These are phyloP conservation scores for Ceratocystis eucalypticola DNA, from an alignment of 2,329 filamentous ascomycete species.

Conservation along the genomic window DNA sequence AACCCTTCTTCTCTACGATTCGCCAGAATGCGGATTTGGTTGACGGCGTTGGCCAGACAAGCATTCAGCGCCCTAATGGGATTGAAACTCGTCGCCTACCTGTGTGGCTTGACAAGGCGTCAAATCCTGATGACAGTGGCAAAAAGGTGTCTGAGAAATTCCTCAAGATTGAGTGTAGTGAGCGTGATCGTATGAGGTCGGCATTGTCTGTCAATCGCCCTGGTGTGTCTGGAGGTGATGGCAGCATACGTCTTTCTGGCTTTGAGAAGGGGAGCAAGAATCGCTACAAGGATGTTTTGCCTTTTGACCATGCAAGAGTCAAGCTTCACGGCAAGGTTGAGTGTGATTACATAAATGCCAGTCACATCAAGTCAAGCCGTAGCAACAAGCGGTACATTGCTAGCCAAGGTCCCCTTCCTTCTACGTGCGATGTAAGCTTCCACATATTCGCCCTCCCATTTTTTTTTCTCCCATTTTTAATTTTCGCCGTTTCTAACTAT, in stretches of 20 bases:
- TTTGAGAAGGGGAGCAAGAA: slow-evolving; percentile 94
- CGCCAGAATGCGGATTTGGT: slow-evolving; percentile 92
- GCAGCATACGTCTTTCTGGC: slow-evolving; percentile 61
- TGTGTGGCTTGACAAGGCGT: slow-evolving; percentile 60
- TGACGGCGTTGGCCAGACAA: slow-evolving; percentile 76
- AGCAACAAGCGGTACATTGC: slow-evolving; percentile 93
- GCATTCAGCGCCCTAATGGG: slow-evolving; percentile 36
- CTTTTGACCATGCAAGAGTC: slow-evolving; percentile 86
- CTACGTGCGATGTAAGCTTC: slow-evolving; percentile 66
- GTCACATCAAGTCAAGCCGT: slow-evolving; percentile 62
- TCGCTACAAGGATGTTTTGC: slow-evolving; percentile 93
- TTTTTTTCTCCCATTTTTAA: not conserved
- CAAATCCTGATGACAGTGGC: slow-evolving; percentile 55
- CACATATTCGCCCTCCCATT: not conserved
- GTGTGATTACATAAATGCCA: slow-evolving; percentile 95
- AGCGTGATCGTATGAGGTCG: slow-evolving; percentile 85
- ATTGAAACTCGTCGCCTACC: slow-evolving; percentile 47
- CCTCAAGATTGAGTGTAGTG: slow-evolving; percentile 65
- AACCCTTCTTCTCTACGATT: slow-evolving; percentile 93
- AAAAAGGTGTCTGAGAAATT: slow-evolving; percentile 74
- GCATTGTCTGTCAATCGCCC: slow-evolving; percentile 43
- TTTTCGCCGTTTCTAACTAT: not conserved
- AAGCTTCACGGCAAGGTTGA: slow-evolving; percentile 54
- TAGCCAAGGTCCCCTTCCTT: slow-evolving; percentile 81
- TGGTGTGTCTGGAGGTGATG: slow-evolving; percentile 22